phyloP scores from a whole-genome alignment of 2,329 filamentous ascomycete species.

The Cyphellophora attinorum region DNA sequence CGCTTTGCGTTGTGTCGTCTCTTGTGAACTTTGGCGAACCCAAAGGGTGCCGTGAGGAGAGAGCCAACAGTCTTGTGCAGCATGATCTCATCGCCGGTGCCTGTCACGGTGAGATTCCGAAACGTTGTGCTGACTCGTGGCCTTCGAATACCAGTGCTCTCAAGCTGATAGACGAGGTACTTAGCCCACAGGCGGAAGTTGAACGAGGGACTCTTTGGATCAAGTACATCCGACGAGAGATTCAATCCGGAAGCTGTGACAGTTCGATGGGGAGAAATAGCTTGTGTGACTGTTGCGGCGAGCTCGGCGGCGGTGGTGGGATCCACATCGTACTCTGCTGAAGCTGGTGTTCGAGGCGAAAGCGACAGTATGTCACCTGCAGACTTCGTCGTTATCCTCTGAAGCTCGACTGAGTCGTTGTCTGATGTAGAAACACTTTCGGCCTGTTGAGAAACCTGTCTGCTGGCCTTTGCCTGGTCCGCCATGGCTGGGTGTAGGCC shows the following conservation, averaged over 20 bases:
- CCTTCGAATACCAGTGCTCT: slow-evolving; percentile 7
- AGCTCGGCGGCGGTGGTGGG: too few species aligned
- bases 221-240: slow-evolving; percentile 10
- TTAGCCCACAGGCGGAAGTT: slow-evolving; percentile 14
- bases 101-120: slow-evolving; percentile 56
- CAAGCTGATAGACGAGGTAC: slow-evolving; percentile 12
- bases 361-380: too few species aligned
- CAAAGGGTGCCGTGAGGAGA: slow-evolving; percentile 48
- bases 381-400: too few species aligned
- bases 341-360: too few species aligned
- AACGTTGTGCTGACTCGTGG: slow-evolving; percentile 48
- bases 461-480: too few species aligned
- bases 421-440: too few species aligned
- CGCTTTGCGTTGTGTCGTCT: slow-evolving; percentile 36
- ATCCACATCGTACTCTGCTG: too few species aligned
- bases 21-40: slow-evolving; percentile 47
- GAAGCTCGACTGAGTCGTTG: too few species aligned
- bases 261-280: neutral
- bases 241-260: slow-evolving; percentile 14
- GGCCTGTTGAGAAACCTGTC: too few species aligned
- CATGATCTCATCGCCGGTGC: slow-evolving; percentile 54
- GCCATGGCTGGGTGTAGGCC: too few species aligned
- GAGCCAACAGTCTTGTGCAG: slow-evolving; percentile 59
- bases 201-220: slow-evolving; percentile 12
- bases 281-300: neutral